phyloP scores from a whole-genome alignment of 2,329 filamentous ascomycete genomes.

The Fusarium nelsonii region DNA sequence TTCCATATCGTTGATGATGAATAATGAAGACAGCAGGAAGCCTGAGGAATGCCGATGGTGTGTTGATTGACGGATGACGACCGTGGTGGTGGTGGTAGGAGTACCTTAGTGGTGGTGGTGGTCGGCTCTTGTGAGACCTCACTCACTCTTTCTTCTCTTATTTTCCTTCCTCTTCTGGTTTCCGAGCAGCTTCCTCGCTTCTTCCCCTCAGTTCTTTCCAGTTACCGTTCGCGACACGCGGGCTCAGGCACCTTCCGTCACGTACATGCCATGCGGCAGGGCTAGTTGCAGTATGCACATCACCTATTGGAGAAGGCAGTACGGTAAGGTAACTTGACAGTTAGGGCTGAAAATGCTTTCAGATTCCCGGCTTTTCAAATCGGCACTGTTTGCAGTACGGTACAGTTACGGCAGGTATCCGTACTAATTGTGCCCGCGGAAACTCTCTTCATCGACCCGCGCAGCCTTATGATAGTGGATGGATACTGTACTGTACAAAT shows the following conservation, averaged over 20 bases:
- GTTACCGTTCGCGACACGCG: slow-evolving; percentile 40
- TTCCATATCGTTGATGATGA: slow-evolving; percentile 12
- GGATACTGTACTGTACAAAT: background rate
- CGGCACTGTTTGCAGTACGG: slow-evolving; percentile 25
- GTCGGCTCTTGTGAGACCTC: slow-evolving; percentile 34
- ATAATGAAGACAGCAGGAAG: slow-evolving; percentile 9
- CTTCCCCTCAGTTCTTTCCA: slow-evolving; percentile 37
- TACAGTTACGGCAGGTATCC: background rate
- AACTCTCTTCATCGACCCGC: slow-evolving; percentile 8
- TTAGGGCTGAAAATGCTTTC: slow-evolving; percentile 40
- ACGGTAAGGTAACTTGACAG: slow-evolving; percentile 20
- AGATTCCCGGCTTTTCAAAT: slow-evolving; percentile 14
- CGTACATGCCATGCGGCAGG: slow-evolving; percentile 36
- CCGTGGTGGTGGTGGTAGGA: slow-evolving; percentile 6
- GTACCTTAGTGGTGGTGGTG: background rate
- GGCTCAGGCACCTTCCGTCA: slow-evolving; percentile 35
- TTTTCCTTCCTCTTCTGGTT: slow-evolving; percentile 41
- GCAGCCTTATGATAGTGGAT: slow-evolving; percentile 3
- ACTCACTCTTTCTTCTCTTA: slow-evolving; percentile 8
- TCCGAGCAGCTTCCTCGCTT: slow-evolving; percentile 24
- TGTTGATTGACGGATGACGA: slow-evolving; percentile 4
- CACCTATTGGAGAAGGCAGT: slow-evolving; percentile 34
- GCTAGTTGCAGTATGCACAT: slow-evolving; percentile 43
- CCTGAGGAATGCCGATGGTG: slow-evolving; percentile 7
- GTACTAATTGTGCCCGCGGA: background rate